phyloP scores from a whole-genome alignment of 306 rosid species.

The Malus orientalis region DNA sequence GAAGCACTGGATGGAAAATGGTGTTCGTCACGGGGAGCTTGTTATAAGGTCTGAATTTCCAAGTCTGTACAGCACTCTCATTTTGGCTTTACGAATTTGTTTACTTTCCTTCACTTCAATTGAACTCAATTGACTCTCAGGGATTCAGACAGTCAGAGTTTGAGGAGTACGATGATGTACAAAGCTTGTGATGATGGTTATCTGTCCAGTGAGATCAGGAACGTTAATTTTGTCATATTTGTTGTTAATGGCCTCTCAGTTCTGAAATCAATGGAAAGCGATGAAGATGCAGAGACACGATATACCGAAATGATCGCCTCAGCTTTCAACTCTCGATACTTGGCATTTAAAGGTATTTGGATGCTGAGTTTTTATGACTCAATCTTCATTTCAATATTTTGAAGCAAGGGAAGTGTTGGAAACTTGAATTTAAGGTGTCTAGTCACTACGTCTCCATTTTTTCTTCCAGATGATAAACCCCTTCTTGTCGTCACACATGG shows the following conservation, averaged over 20 bases:
- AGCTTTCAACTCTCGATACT: conserved; percentile 52
- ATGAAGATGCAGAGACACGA: conserved; percentile 22
- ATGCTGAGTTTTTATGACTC: not conserved
- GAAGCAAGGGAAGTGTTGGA: not conserved
- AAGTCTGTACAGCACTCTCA: not conserved
- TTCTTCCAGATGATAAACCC: conserved; percentile 73
- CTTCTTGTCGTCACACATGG: conserved; percentile 75
- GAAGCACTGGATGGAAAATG: conserved; percentile 67
- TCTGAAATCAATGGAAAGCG: conserved; percentile 44
- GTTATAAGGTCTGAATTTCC: conserved; percentile 54
- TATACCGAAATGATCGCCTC: conserved; percentile 37
- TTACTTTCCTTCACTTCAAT: conserved; percentile 8
- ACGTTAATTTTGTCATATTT: conserved; percentile 65
- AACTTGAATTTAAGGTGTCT: not conserved
- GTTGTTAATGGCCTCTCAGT: conserved; percentile 59
- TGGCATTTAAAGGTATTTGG: conserved; percentile 67
- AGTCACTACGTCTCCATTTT: not conserved
- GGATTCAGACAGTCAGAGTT: conserved; percentile 41
- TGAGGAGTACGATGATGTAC: conserved; percentile 34
- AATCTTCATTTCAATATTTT: not conserved
- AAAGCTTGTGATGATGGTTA: conserved; percentile 35
- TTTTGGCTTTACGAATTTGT: conserved; percentile 3
- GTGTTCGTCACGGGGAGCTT: conserved; percentile 65
- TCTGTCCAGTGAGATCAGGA: conserved; percentile 34
- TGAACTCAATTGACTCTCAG: conserved; percentile 39